A percentile compares a stretch with the other conserved stretches of the same genome.
These are phyloP conservation scores for Fusarium pilosicola DNA, from an alignment of 2,329 filamentous ascomycete genomes.

Conservation along the genomic window DNA sequence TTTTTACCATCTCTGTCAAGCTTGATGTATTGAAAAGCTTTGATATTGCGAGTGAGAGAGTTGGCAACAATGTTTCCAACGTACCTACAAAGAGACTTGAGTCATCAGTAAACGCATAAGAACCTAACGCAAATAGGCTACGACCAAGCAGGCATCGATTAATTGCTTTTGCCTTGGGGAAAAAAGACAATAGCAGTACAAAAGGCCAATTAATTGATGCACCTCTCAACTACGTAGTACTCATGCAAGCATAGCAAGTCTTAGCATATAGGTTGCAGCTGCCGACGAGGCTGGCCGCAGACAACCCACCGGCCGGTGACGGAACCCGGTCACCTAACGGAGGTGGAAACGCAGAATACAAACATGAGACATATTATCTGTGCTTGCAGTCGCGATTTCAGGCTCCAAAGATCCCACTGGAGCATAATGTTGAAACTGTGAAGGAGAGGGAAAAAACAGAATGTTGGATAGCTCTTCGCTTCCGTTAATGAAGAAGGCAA, in stretches of 20 bases:
- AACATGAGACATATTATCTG: background rate
- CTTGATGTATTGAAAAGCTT: background rate
- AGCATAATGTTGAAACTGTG: background rate
- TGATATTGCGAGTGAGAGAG: background rate
- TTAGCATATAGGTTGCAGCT: conserved; percentile 33
- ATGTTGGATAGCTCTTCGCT: conserved; percentile 3
- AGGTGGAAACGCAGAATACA: background rate
- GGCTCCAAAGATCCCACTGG: background rate
- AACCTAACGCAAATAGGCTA: background rate
- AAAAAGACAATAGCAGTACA: conserved; percentile 16
- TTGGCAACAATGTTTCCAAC: background rate
- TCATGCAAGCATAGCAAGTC: conserved; percentile 8
- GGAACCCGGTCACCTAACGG: conserved; percentile 2
- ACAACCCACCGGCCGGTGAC: conserved; percentile 21
- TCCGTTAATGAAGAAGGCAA: background rate
- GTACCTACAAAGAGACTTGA: background rate
- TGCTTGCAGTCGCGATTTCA: background rate
- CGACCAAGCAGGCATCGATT: background rate
- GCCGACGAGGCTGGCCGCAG: conserved; percentile 34
- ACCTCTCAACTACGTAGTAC: background rate
- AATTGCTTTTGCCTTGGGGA: conserved; percentile 1
- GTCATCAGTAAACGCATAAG: background rate
- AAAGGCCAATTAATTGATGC: background rate
- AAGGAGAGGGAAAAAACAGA: conserved; percentile 4
- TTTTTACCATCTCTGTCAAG: background rate